A percentile compares a stretch with the other conserved stretches of the same genome.
Evolutionary conservation across 108 stramenopile species (phyloP).

Genomic region (Mayamaea pseudoterrestris): DNA sequence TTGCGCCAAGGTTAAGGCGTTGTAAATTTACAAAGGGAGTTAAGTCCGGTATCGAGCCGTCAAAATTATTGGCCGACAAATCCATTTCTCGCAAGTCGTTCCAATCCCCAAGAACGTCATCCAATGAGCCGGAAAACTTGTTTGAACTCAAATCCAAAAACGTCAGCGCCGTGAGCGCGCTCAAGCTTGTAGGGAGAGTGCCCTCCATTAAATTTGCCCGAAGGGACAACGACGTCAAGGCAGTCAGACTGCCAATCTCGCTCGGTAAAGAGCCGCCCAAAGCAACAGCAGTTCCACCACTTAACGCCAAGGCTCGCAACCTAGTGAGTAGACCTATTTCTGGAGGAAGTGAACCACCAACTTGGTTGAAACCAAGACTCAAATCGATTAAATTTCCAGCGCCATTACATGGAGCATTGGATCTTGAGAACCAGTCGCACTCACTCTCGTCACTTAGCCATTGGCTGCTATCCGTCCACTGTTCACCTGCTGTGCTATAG

Average conservation of each 20-base stretch:
- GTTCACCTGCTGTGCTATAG: slow-evolving; percentile 7
- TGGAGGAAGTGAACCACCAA: background rate
- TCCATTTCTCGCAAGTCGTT: background rate
- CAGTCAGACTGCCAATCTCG: slow-evolving; percentile 24
- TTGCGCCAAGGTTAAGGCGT: too few relatives aligned
- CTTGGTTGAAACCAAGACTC: background rate
- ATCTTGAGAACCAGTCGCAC: background rate
- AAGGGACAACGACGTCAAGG: slow-evolving; percentile 10
- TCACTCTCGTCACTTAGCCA: slow-evolving; percentile 1
- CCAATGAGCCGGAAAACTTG: slow-evolving; percentile 11
- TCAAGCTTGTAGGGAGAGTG: slow-evolving; percentile 8
- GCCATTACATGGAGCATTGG: background rate
- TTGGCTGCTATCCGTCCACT: background rate
- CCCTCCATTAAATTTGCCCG: slow-evolving; percentile 1
- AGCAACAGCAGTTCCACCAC: background rate
- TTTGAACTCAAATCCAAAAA: slow-evolving; percentile 7
- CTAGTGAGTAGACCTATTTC: background rate
- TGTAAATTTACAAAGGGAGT: too few relatives aligned
- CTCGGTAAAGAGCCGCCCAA: slow-evolving; percentile 38
- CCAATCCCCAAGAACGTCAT: background rate
- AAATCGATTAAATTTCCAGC: background rate
- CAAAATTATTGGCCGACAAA: too few relatives aligned
- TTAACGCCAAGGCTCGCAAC: background rate
- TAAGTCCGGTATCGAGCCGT: too few relatives aligned
- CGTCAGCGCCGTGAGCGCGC: background rate